Evolutionary conservation across 2,329 filamentous ascomycete species (phyloP), one percentile per base, ranked within the genome.

Genomic region (Aspergillus ustus): DNA sequence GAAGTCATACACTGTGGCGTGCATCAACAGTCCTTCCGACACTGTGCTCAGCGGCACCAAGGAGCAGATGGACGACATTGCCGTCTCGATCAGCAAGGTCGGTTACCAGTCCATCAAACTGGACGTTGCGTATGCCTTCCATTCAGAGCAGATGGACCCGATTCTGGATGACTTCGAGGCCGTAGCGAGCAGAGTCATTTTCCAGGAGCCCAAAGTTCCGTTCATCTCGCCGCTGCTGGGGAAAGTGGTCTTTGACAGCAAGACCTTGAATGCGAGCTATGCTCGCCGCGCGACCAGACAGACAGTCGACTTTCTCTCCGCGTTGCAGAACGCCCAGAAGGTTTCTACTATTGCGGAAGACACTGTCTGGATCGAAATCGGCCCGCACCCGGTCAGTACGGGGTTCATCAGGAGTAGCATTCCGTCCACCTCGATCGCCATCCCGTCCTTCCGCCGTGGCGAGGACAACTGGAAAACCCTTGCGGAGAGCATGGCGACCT

Each of bases 11-110:
- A 83, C 85, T 67, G 77, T 88, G 63, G 89, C 91, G 17, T 95
- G 92, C 78, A 84, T 92, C 73, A 96, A 96, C 68, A 87, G 89
- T 0, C 87, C 89, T 0, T 82, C 86, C 54, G 90, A 92, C 72
- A 93, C 88, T 9, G 92, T 95, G 2, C 81, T 95, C n/a, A 86
- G 85, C 63, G 78, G 85, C 17, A 83, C 83, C 58, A 83, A 85
- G 53, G 81, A 87, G 44, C 82, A 89, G 63, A 85, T 91, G 57
- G 80, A 85, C 61, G 78, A 79, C 4, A 79, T 87, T 17, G 81
- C 75, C 61, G 75, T 80, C 90, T 3, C 73, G 80, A 15, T 73
- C 76, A 7, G 78, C 82, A n/a, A n/a, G n/a, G n/a, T n/a, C 59
- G 85, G 84, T 1, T 83, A 87, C 76, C 89, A 88, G 75, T 83